A percentile compares a stretch with the other conserved stretches of the same genome.
phyloP scores from a whole-genome alignment of 2,329 filamentous ascomycete species.

The Penicillium sp. region DNA sequence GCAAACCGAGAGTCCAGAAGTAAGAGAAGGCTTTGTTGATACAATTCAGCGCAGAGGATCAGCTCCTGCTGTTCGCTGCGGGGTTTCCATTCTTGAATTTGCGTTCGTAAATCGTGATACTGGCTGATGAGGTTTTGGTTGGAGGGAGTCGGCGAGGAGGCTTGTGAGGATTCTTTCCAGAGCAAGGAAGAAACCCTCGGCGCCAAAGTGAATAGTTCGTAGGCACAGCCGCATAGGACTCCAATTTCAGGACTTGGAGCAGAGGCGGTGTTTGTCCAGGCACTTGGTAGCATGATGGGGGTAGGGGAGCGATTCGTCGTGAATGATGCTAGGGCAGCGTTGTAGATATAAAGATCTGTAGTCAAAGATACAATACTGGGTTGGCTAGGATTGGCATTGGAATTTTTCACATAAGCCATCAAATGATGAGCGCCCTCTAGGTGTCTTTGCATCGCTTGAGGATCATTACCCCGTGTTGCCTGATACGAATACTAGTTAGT shows the following conservation, averaged over 20 bases:
- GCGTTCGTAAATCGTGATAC: slow-evolving; percentile 7
- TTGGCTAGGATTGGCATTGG: background rate
- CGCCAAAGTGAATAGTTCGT: slow-evolving; percentile 14
- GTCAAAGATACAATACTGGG: slow-evolving; percentile 14
- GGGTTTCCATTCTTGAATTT: slow-evolving; percentile 11
- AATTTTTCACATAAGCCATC: slow-evolving; percentile 16
- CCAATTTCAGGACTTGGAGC: slow-evolving; percentile 2
- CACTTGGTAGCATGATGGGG: background rate
- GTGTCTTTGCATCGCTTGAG: slow-evolving; percentile 19
- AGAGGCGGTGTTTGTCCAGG: background rate
- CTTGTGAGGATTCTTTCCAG: slow-evolving; percentile 1
- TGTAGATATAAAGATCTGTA: slow-evolving; percentile 19
- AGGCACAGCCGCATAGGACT: slow-evolving; percentile 19
- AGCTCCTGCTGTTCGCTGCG: slow-evolving; percentile 10
- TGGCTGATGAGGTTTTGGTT: background rate
- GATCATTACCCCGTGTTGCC: slow-evolving; percentile 19
- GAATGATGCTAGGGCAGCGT: slow-evolving; percentile 20
- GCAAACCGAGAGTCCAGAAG: slow-evolving; percentile 14
- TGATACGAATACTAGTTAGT: slow-evolving; percentile 4
- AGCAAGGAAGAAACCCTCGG: slow-evolving; percentile 13
- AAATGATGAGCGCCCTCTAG: slow-evolving; percentile 19
- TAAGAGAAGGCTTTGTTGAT: slow-evolving; percentile 16
- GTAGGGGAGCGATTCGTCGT: slow-evolving; percentile 7
- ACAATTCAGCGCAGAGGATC: slow-evolving; percentile 17
- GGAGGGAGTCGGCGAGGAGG: background rate